Evolutionary conservation across 2,329 filamentous ascomycete species (phyloP).

Genomic region (Colletotrichum sp.): DNA sequence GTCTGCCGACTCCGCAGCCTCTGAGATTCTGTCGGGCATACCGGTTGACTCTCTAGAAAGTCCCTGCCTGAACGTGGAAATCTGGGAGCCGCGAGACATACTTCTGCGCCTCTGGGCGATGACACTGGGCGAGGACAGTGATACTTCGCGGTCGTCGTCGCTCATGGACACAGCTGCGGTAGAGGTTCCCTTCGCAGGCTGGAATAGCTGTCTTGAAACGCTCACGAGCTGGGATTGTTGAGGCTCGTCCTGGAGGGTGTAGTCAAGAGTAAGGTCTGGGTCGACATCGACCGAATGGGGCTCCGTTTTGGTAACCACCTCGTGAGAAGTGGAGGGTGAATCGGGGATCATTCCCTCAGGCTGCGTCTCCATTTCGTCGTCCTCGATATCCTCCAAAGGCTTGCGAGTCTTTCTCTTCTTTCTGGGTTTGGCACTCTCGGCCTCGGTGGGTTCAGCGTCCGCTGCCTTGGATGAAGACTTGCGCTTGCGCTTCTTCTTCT

Average conservation of each 20-base stretch:
- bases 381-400: neutral
- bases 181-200: neutral
- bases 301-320: neutral
- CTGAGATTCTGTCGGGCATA: neutral
- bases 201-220: constrained; percentile 7
- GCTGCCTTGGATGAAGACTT: neutral
- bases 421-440: neutral
- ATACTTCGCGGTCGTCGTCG: neutral
- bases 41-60: neutral
- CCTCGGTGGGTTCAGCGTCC: neutral
- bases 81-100: constrained; percentile 19
- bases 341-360: neutral
- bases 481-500: constrained; percentile 6
- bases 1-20: neutral
- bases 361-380: neutral
- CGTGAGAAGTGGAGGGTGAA: neutral
- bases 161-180: neutral
- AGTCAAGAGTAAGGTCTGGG: neutral
- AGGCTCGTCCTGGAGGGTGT: neutral
- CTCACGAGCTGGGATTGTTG: neutral
- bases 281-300: neutral
- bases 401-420: constrained; percentile 15
- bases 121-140: neutral
- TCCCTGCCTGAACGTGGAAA: constrained; percentile 1
- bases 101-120: constrained; percentile 14